Evolutionary conservation across 2,329 filamentous ascomycete species (phyloP).

Genomic region (Fusarium palustre): DNA sequence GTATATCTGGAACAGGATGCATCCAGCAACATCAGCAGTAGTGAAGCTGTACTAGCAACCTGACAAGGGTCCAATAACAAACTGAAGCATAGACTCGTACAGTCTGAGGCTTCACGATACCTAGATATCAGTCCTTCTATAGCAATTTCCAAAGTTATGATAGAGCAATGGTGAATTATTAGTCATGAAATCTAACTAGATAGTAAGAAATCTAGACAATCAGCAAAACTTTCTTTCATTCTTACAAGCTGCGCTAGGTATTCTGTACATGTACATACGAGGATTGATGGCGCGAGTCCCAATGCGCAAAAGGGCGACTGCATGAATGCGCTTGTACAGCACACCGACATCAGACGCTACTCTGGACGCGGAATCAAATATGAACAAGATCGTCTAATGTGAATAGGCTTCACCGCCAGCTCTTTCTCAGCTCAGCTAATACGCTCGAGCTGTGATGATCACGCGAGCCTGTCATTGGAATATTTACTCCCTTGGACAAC

Average conservation of each 20-base stretch:
- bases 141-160: background rate
- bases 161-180: background rate
- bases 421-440: slow-evolving; percentile 31
- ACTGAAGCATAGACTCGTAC: background rate
- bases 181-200: too few species aligned
- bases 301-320: slow-evolving; percentile 9
- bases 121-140: background rate
- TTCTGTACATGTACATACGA: slow-evolving; percentile 6
- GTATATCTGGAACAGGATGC: slow-evolving; percentile 6
- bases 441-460: slow-evolving; percentile 34
- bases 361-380: slow-evolving; percentile 10
- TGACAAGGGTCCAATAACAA: background rate
- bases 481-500: background rate
- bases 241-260: background rate
- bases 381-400: slow-evolving; percentile 16
- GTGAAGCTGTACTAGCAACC: background rate
- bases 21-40: background rate
- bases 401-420: slow-evolving; percentile 40
- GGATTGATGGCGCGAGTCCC: slow-evolving; percentile 17
- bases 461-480: background rate
- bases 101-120: background rate
- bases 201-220: background rate
- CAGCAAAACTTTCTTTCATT: background rate
- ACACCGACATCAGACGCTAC: slow-evolving; percentile 36
- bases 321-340: slow-evolving; percentile 32